Evolutionary conservation across 2,329 filamentous ascomycete species (phyloP).

Genomic region (Chaetomiaceae sp.): DNA sequence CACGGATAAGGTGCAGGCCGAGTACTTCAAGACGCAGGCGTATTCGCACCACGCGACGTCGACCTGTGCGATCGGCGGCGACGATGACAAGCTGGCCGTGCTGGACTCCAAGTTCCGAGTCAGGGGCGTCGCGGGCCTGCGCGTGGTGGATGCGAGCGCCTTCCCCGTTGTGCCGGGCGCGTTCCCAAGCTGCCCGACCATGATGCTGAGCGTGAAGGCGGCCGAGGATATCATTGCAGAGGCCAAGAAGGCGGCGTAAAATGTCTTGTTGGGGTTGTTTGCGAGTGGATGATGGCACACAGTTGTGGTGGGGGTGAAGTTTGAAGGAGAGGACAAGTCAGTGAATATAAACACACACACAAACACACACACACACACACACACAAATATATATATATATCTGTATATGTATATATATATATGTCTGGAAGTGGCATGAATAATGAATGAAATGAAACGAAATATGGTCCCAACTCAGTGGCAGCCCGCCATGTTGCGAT

Average conservation of each 20-base stretch:
- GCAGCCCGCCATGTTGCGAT: too few species aligned
- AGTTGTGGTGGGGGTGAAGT: too few species aligned
- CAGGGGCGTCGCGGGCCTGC: slow-evolving; percentile 48
- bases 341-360: too few species aligned
- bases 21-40: slow-evolving; percentile 40
- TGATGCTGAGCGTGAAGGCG: slow-evolving; percentile 59
- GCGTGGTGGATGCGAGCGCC: slow-evolving; percentile 59
- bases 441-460: too few species aligned
- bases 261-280: too few species aligned
- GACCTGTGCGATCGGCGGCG: slow-evolving; percentile 53
- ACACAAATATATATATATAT: too few species aligned
- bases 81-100: slow-evolving; percentile 52
- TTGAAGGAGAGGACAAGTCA: too few species aligned
- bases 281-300: too few species aligned
- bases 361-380: too few species aligned
- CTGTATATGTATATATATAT: too few species aligned
- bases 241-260: slow-evolving; percentile 8
- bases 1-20: slow-evolving; percentile 20
- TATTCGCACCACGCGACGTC: slow-evolving; percentile 57
- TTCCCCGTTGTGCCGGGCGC: slow-evolving; percentile 49
- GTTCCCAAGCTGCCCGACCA: slow-evolving; percentile 45
- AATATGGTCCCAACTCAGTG: too few species aligned
- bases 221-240: slow-evolving; percentile 38
- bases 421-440: too few species aligned
- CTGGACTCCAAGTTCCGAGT: slow-evolving; percentile 56